Evolutionary conservation across 1,284 basidiomycete genomes (phyloP).

Genomic region (Pseudozyma pruni): DNA sequence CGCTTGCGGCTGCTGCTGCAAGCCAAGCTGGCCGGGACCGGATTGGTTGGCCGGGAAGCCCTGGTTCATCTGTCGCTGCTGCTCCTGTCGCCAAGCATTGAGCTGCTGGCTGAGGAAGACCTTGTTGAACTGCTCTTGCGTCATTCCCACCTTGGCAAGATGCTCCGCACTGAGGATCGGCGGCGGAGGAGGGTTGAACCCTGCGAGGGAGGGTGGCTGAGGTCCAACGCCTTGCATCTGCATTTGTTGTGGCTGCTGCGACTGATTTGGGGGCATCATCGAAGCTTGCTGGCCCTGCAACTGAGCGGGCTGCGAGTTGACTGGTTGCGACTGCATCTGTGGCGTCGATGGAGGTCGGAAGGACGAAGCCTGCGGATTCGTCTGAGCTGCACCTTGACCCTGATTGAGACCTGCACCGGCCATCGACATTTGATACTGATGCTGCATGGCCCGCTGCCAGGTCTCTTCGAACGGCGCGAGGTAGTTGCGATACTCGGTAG

Average conservation of each 20-base stretch:
- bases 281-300: conserved; percentile 24
- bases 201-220: conserved; percentile 29
- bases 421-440: conserved; percentile 60
- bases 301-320: conserved; percentile 27
- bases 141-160: conserved; percentile 45
- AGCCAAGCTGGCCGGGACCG: conserved; percentile 18
- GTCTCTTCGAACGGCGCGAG: conserved; percentile 63
- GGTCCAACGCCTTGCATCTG: conserved; percentile 20
- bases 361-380: conserved; percentile 18
- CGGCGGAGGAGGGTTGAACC: conserved; percentile 48
- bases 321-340: conserved; percentile 48
- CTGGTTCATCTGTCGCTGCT: conserved; percentile 38
- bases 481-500: conserved; percentile 54
- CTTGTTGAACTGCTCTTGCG: conserved; percentile 54
- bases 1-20: conserved; percentile 29
- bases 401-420: conserved; percentile 33
- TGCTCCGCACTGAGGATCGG: conserved; percentile 50
- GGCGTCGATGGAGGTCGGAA: conserved; percentile 42
- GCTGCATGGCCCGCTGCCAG: conserved; percentile 62
- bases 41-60: conserved; percentile 29
- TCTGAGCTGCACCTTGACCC: conserved; percentile 17
- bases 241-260: conserved; percentile 26
- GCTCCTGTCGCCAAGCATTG: conserved; percentile 42
- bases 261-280: conserved; percentile 38
- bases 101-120: conserved; percentile 45